Conservation (phyloP, 2,329 filamentous ascomycete species). For the Apiospora arundinis region DNA sequence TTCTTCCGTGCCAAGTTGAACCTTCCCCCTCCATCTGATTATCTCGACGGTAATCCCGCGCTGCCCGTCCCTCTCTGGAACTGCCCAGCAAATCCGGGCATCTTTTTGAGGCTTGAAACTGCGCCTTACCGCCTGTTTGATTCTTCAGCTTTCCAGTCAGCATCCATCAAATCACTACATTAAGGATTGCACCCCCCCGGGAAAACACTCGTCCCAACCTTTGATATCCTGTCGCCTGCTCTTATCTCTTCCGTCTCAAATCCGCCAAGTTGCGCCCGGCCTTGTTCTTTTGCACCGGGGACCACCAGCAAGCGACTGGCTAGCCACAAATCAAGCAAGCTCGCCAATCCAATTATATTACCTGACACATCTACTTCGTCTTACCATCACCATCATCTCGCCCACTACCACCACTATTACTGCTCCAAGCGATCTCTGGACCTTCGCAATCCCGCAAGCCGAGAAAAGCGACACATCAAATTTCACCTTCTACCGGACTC, state of each 20-base stretch:
- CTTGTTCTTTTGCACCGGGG: not conserved
- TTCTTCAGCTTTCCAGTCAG: constrained; percentile 12
- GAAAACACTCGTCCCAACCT: constrained; percentile 1
- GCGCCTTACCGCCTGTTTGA: constrained; percentile 18
- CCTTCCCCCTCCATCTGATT: constrained; percentile 14
- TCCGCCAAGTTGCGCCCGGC: not conserved
- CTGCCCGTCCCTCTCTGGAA: constrained; percentile 9
- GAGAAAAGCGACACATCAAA: constrained; percentile 1
- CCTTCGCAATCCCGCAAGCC: not conserved
- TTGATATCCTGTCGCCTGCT: constrained; percentile 1
- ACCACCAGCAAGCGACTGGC: not conserved
- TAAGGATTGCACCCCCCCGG: not conserved
- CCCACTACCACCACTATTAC: not conserved
- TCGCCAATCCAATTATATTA: constrained; percentile 17
- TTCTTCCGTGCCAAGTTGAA: constrained; percentile 15
- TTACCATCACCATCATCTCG: constrained; percentile 8
- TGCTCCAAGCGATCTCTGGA: not conserved
- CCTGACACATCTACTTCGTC: constrained; percentile 1
- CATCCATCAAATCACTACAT: constrained; percentile 2
- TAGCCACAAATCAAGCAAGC: not conserved
- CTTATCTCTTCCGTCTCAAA: constrained; percentile 8
- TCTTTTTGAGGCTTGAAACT: constrained; percentile 13
- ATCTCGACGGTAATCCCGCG: constrained; percentile 18
- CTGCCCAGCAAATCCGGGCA: constrained; percentile 11
- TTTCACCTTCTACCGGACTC: not conserved